Conservation (phyloP, 176 grass and related monocot genomes). For the Coix lacrymajobi region DNA sequence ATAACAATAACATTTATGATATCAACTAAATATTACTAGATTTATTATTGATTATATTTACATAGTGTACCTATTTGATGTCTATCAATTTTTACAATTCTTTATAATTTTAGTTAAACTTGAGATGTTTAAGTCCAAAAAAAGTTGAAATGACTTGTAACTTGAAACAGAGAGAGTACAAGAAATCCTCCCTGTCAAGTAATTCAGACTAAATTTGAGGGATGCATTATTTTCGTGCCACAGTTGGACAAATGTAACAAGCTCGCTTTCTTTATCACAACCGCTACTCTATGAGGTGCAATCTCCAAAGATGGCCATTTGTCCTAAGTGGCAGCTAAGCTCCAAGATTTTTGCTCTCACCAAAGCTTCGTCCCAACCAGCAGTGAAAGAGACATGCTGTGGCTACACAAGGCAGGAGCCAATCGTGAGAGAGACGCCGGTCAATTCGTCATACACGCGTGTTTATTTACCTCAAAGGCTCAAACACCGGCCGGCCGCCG, state of each 20-base stretch:
- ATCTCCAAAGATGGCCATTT: constrained; percentile 46
- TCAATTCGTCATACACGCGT: neutral
- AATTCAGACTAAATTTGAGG: neutral
- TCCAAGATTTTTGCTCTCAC: constrained; percentile 5
- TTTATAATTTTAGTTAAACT: no score
- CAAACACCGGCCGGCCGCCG: constrained; percentile 10
- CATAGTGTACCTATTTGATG: no score
- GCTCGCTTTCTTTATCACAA: neutral
- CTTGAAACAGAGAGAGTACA: no score
- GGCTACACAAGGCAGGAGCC: neutral
- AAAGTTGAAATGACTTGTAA: no score
- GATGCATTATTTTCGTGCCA: neutral
- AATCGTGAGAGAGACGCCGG: neutral
- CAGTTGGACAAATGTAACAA: neutral
- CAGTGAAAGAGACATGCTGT: neutral
- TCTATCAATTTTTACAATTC: no score
- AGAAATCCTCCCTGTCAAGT: no score
- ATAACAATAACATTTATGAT: no score
- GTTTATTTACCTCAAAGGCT: no score
- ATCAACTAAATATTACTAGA: no score
- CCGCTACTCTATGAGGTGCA: neutral
- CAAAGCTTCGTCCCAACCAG: neutral
- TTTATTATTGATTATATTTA: no score
- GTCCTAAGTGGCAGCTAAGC: neutral
- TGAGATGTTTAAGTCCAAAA: no score